Evolutionary conservation across 352 stramenopile genomes (phyloP).

Genomic region (Pythium dissimile): DNA sequence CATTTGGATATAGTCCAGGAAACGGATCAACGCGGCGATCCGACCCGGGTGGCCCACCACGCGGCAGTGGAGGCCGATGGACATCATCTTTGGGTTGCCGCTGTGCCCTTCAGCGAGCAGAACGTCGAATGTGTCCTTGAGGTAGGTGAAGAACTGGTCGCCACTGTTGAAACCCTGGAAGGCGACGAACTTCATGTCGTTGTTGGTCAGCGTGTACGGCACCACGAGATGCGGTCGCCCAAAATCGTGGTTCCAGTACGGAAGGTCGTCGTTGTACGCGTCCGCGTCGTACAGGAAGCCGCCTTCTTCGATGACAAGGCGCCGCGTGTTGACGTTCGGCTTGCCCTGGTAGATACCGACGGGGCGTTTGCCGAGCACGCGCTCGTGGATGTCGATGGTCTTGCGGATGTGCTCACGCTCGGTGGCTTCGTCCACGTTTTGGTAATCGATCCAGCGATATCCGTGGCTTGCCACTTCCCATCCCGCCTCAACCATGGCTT

Average conservation of each 20-base stretch:
- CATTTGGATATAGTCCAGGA: constrained; percentile 91
- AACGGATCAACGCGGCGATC: constrained; percentile 88
- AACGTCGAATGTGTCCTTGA: constrained; percentile 90
- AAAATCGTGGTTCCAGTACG: constrained; percentile 92
- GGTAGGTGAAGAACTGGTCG: constrained; percentile 92
- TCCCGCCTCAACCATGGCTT: constrained; percentile 89
- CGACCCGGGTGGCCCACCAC: constrained; percentile 87
- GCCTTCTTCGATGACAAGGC: constrained; percentile 89
- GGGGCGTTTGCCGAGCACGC: constrained; percentile 85
- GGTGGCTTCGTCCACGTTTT: constrained; percentile 89
- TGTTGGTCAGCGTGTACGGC: constrained; percentile 94
- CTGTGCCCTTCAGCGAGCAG: constrained; percentile 86
- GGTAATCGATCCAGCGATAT: constrained; percentile 96
- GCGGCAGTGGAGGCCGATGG: constrained; percentile 92
- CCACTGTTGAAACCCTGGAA: constrained; percentile 90
- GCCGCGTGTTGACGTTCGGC: constrained; percentile 90
- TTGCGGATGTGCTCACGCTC: constrained; percentile 92
- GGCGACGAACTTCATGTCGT: constrained; percentile 96
- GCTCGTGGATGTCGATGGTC: constrained; percentile 90
- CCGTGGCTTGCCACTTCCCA: constrained; percentile 95
- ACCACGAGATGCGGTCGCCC: constrained; percentile 92
- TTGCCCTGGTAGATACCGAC: constrained; percentile 97
- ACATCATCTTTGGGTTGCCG: constrained; percentile 95
- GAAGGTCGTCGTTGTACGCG: constrained; percentile 94
- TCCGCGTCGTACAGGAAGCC: constrained; percentile 96